Evolutionary conservation across 2,329 filamentous ascomycete genomes (phyloP).

Genomic region (Pseudophaeomoniella oleicola): DNA sequence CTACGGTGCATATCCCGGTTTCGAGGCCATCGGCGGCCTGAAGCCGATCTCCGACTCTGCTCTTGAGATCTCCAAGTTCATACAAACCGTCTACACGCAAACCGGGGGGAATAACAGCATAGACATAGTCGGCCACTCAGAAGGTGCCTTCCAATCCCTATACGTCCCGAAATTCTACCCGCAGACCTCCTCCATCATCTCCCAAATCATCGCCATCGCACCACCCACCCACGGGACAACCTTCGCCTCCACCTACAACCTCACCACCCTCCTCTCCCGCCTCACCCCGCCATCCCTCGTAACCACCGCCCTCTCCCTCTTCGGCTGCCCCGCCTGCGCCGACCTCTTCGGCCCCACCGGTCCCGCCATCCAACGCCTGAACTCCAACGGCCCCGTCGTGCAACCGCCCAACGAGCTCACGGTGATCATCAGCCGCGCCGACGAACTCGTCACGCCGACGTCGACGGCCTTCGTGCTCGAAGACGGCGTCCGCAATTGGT

Average conservation of each 20-base stretch:
- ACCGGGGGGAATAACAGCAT: constrained; percentile 22
- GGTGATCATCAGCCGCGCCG: constrained; percentile 17
- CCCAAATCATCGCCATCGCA: constrained; percentile 21
- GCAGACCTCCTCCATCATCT: constrained; percentile 15
- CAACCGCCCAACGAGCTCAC: constrained; percentile 19
- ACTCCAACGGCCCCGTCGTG: constrained; percentile 19
- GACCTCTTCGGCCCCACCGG: constrained; percentile 18
- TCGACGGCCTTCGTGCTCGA: constrained; percentile 14
- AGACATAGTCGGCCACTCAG: constrained; percentile 28
- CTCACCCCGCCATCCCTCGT: constrained; percentile 4
- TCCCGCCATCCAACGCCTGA: constrained; percentile 15
- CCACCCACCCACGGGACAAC: constrained; percentile 20
- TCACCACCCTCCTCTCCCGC: constrained; percentile 16
- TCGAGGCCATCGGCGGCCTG: constrained; percentile 24
- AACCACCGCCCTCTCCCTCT: not conserved
- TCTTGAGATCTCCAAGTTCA: constrained; percentile 23
- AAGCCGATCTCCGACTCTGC: constrained; percentile 23
- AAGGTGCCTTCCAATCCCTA: constrained; percentile 26
- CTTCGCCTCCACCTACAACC: constrained; percentile 16
- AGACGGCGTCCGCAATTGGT: constrained; percentile 18
- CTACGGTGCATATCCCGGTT: constrained; percentile 23
- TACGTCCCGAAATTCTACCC: constrained; percentile 23
- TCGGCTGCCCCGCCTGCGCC: constrained; percentile 4
- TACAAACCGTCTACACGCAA: constrained; percentile 19
- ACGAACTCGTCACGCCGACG: constrained; percentile 20